phyloP scores from a whole-genome alignment of 306 rosid genomes.

The Astragalus membranaceus region DNA sequence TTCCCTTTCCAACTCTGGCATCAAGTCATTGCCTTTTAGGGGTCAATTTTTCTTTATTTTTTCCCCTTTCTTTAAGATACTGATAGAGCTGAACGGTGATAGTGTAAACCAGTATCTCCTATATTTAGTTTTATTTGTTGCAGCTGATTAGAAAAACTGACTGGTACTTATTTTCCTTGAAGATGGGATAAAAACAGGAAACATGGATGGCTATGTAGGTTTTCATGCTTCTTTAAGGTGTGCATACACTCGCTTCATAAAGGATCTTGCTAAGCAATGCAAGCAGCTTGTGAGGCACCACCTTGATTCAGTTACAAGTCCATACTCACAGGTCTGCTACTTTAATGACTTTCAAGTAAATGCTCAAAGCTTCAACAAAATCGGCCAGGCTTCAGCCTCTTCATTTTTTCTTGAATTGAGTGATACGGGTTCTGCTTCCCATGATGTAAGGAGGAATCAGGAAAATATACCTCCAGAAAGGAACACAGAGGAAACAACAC shows the following conservation, averaged over 20 bases:
- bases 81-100: neutral
- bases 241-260: constrained; percentile 64
- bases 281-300: constrained; percentile 86
- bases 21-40: no score
- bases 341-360: constrained; percentile 54
- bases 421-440: constrained; percentile 41
- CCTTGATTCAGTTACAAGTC: constrained; percentile 91
- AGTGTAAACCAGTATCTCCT: neutral
- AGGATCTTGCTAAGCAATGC: constrained; percentile 80
- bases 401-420: constrained; percentile 62
- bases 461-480: constrained; percentile 86
- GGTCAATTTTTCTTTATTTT: neutral
- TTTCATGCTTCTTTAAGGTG: constrained; percentile 89
- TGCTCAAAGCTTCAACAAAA: constrained; percentile 40
- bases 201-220: constrained; percentile 88
- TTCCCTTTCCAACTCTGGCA: no score
- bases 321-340: constrained; percentile 85
- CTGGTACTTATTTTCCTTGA: constrained; percentile 26
- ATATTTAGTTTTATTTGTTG: neutral
- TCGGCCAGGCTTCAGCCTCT: constrained; percentile 45
- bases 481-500: constrained; percentile 58
- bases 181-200: constrained; percentile 62
- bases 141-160: constrained; percentile 17
- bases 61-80: neutral
- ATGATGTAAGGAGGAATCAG: constrained; percentile 48